Conservation (phyloP, 1,284 basidiomycete genomes). For the Trametes hirsuta region DNA sequence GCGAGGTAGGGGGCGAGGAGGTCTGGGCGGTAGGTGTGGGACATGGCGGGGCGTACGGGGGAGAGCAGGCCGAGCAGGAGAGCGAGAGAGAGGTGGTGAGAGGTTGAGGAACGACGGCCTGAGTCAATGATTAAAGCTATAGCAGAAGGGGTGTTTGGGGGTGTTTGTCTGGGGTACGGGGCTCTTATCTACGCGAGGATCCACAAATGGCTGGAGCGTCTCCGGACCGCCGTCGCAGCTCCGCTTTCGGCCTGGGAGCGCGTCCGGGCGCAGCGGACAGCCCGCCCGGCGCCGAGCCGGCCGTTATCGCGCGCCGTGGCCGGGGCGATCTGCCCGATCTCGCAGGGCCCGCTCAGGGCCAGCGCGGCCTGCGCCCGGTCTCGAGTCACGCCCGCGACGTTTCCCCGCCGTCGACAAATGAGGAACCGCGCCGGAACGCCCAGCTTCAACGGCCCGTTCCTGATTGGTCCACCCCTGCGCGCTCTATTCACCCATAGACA, state of each 20-base stretch:
- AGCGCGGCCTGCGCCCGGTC: background rate
- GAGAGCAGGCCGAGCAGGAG: conserved; percentile 23
- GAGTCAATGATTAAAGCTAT: conserved; percentile 21
- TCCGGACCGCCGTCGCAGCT: background rate
- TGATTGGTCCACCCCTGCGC: conserved; percentile 7
- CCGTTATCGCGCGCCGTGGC: background rate
- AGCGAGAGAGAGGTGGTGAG: conserved; percentile 17
- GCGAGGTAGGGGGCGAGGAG: conserved; percentile 87
- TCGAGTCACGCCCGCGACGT: conserved; percentile 6
- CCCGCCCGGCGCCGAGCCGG: background rate
- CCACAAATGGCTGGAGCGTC: background rate
- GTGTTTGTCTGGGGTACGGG: conserved; percentile 24
- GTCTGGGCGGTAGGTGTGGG: conserved; percentile 67
- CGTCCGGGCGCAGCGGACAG: too few species aligned
- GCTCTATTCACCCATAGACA: conserved; percentile 7
- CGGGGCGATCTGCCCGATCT: background rate
- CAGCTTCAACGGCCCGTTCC: background rate
- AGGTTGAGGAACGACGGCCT: conserved; percentile 7
- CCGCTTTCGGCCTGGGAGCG: background rate
- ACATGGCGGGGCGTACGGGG: conserved; percentile 30
- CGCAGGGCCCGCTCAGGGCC: background rate
- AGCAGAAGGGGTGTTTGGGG: conserved; percentile 17
- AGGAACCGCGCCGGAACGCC: conserved; percentile 11
- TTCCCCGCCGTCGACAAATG: conserved; percentile 10
- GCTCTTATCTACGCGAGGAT: conserved; percentile 21